A percentile compares a stretch with the other conserved stretches of the same genome.
phyloP scores from a whole-genome alignment of 192 early-diverging fungal species.

The Podila clonocystis region DNA sequence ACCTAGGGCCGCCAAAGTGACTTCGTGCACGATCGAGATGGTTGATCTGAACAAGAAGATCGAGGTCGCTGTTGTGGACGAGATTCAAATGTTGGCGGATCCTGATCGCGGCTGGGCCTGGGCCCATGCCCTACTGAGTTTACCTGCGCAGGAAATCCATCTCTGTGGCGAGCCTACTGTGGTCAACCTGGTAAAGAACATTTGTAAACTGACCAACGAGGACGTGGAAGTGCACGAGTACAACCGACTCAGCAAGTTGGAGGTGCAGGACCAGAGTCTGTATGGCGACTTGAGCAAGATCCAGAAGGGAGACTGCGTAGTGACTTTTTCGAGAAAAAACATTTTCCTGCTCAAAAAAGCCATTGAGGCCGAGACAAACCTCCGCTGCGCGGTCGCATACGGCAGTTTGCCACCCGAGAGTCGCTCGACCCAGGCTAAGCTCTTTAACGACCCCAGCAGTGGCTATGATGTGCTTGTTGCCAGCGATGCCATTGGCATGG shows the following conservation, averaged over 20 bases:
- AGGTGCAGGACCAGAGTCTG: conserved; percentile 65
- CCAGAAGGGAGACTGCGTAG: conserved; percentile 84
- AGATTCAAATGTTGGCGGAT: conserved; percentile 97
- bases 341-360: conserved; percentile 83
- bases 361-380: conserved; percentile 78
- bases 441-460: conserved; percentile 87
- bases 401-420: conserved; percentile 95
- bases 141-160: conserved; percentile 74
- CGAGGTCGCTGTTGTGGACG: conserved; percentile 94
- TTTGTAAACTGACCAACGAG: conserved; percentile 80
- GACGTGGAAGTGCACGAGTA: conserved; percentile 83
- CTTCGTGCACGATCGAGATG: conserved; percentile 94
- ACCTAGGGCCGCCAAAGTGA: conserved; percentile 51
- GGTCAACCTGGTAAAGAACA: conserved; percentile 78
- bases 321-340: conserved; percentile 85
- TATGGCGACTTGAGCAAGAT: conserved; percentile 67
- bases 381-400: conserved; percentile 92
- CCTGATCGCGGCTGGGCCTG: conserved; percentile 92
- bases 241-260: conserved; percentile 76
- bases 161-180: conserved; percentile 93
- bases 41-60: conserved; percentile 60
- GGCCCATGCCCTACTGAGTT: conserved; percentile 85
- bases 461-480: conserved; percentile 89
- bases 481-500: conserved; percentile 98
- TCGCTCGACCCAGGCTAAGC: conserved; percentile 84